Conservation (phyloP, 1,139 yeast genomes). For the Candida tunisiensis region DNA sequence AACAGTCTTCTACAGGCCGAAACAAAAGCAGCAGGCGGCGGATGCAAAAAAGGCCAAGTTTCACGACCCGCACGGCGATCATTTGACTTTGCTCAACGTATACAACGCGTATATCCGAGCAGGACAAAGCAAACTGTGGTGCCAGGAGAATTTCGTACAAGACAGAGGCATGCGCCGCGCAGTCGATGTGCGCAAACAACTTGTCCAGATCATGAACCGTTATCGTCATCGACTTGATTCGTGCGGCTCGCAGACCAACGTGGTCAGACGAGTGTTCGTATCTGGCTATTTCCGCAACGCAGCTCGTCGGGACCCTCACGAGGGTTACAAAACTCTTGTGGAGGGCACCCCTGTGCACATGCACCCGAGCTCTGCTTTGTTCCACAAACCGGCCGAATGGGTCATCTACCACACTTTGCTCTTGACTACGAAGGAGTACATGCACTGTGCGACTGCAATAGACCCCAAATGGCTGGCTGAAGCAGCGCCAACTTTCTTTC, state of each 20-base stretch:
- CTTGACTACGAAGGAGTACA: slow-evolving; percentile 73
- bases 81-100: slow-evolving; percentile 67
- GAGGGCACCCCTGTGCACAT: slow-evolving; percentile 67
- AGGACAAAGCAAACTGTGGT: slow-evolving; percentile 55
- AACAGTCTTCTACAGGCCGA: slow-evolving; percentile 70
- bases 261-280: slow-evolving; percentile 56
- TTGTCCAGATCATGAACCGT: slow-evolving; percentile 43
- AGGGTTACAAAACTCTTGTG: slow-evolving; percentile 59
- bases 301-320: slow-evolving; percentile 64
- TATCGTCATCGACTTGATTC: slow-evolving; percentile 33
- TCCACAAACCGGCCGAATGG: slow-evolving; percentile 57
- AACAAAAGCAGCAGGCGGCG: slow-evolving; percentile 49
- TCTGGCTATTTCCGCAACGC: slow-evolving; percentile 80
- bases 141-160: slow-evolving; percentile 66
- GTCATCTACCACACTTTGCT: slow-evolving; percentile 74
- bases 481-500: slow-evolving; percentile 77
- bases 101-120: slow-evolving; percentile 61
- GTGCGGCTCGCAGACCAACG: slow-evolving; percentile 36
- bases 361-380: slow-evolving; percentile 80
- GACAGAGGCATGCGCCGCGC: slow-evolving; percentile 67
- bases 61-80: slow-evolving; percentile 74
- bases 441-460: slow-evolving; percentile 73
- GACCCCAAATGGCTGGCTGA: slow-evolving; percentile 79
- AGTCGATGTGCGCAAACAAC: slow-evolving; percentile 60
- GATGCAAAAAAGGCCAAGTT: slow-evolving; percentile 64